Base-by-base conservation (phyloP, 768 basidiomycete genomes). In the Rhodotorula sphaerocarpa region DNA sequence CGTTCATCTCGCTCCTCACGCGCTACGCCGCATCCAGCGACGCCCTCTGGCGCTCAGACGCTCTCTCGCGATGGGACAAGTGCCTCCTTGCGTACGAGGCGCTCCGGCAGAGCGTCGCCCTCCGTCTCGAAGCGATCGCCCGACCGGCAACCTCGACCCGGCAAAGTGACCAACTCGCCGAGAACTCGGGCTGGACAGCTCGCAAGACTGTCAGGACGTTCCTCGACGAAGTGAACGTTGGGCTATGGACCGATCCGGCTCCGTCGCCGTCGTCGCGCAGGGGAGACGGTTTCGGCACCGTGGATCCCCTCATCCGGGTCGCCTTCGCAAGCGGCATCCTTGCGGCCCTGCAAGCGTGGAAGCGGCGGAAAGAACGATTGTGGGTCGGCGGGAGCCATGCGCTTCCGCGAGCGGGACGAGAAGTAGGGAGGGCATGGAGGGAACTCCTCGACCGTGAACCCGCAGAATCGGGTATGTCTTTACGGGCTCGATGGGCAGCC, bases 261-360 rank as follows among this genome's bases (percentile, higher is more conserved):
- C 15, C 34, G 16, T n/a, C 36, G 9, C 31, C 41, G 27, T 53
- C 51, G 57, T 7, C 42, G 33, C 3, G 16, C 30, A 7, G 23
- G 34, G 15, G 23, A 15, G 25, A 34, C 21, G 12, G 25, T 30
- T 23, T 20, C 23, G n/a, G 43, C 39, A 33, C 23, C 25, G 50
- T 46, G 9, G 30, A 50, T 20, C 61, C 61, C 30, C 34, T 57
- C 11, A 42, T 59, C 18, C 44, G 63, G 30, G 23, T 68, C 25
- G 27, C 63, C 14, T 7, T 64, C 15, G 30, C 33, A 3, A 51
- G 52, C 16, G 67, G 51, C 21, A 52, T 57, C 6, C 53, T 64
- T 15, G 43, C 42, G 7, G 67, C 56, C 14, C 50, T 68, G 47
- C 67, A 68, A 33, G 54, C 57, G 16, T 61, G 63, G 62, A 68